Conservation (phyloP, 768 basidiomycete species). For the Psilocybe azurescens region DNA sequence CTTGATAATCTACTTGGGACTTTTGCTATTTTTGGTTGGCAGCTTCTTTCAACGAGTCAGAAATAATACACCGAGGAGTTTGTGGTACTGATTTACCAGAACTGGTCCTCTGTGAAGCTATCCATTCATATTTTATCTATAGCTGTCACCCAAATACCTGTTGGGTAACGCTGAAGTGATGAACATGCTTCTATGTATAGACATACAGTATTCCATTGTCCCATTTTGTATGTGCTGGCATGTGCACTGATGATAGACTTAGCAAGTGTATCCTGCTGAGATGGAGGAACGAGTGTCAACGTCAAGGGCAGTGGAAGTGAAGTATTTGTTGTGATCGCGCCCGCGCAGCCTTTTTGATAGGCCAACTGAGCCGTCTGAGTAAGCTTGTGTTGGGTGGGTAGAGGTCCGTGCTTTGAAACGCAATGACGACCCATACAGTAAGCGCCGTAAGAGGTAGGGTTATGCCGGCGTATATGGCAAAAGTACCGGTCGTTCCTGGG, state of each 20-base stretch:
- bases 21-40: neutral
- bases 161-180: neutral
- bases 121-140: neutral
- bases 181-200: neutral
- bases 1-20: neutral
- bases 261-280: neutral
- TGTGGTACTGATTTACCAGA: too few relatives aligned
- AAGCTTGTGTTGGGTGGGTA: conserved; percentile 27
- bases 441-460: conserved; percentile 51
- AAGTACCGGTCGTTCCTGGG: conserved; percentile 38
- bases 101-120: neutral
- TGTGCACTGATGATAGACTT: neutral
- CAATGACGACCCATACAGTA: conserved; percentile 56
- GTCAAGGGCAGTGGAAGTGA: neutral
- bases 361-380: conserved; percentile 29
- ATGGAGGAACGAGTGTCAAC: neutral
- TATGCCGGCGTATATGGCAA: conserved; percentile 45
- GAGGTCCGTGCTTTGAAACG: conserved; percentile 51
- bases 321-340: neutral
- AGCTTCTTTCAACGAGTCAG: neutral
- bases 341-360: conserved; percentile 15
- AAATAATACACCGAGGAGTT: neutral
- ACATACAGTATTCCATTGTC: neutral
- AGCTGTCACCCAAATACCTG: neutral
- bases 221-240: neutral